Conservation (phyloP, 2,329 filamentous ascomycete genomes). For the Aureobasidium sp. region DNA sequence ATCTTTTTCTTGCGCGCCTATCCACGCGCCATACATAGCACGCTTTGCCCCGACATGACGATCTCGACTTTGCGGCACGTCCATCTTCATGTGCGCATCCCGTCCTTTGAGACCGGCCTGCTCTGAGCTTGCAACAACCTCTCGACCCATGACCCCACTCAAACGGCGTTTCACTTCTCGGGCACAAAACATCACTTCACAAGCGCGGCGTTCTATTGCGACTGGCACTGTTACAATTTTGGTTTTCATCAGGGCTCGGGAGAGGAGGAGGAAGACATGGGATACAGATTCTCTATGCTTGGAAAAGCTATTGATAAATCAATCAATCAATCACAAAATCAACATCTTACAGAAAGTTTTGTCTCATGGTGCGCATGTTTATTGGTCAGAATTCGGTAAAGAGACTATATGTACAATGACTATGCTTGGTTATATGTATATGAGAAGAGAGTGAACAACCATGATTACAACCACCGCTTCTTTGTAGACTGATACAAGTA, state of each 20-base stretch:
- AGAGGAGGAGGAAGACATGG: not conserved
- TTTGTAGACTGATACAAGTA: not conserved
- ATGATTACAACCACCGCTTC: not conserved
- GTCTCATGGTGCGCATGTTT: not conserved
- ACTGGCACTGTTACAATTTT: not conserved
- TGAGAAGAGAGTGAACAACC: not conserved
- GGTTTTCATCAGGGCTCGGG: not conserved
- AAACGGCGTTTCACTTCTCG: not conserved
- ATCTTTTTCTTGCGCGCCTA: not conserved
- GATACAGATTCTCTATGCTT: not conserved
- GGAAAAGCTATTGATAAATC: not conserved
- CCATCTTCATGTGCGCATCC: not conserved
- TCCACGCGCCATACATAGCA: not conserved
- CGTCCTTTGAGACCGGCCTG: not conserved
- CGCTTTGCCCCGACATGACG: not conserved
- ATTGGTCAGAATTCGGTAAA: not conserved
- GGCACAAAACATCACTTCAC: not conserved
- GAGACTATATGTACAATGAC: not conserved
- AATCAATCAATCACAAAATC: not conserved
- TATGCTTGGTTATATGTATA: not conserved
- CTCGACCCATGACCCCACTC: not conserved
- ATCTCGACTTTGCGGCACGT: not conserved
- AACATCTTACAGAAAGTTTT: not conserved
- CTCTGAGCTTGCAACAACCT: not conserved
- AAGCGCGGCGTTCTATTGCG: conserved; percentile 9